Evolutionary conservation across 139 green algal genomes (phyloP), one percentile per base, ranked within the genome.

Genomic region (Pycnococcus provasolii): DNA sequence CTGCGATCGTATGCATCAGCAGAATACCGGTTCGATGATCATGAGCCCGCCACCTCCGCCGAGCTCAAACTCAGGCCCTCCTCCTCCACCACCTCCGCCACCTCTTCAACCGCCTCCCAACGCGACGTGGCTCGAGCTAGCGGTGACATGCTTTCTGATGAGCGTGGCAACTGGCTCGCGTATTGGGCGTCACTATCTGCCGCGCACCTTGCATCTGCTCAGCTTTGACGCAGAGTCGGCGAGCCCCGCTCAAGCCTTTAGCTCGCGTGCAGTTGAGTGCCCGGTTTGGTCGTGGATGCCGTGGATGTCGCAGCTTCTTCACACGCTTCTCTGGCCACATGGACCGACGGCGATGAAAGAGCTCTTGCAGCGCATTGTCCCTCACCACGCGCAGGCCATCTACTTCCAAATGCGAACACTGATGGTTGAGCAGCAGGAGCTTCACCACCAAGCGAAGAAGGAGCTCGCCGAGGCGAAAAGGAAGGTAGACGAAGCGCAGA

Each of bases 221-320:
- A 85, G 80, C 62, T 94, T 97, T 50, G 84, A 94, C 60, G 63
- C 74, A 42, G 42, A 60, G n/a, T 61, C 73, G 26, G 75, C 67
- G 44, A 63, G 44, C 40, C 70, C 82, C 15, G 76, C 68, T 4
- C 55, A 60, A 11, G 76, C 57, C n/a, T 80, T 82, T 41, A 83
- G 91, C 65, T 75, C 42, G 8, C 9, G n/a, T 61, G 54, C 54
- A 6, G n/a, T 55, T 9, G 48, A 9, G 48, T 9, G 9, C 13
- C 89, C 91, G 0, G 55, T 72, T n/a, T 94, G 86, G 84, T 83
- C 95, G 58, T 97, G 92, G 92, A 83, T 98, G 67, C 71, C 81
- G 15, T 97, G 86, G 82, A 74, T 95, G 4, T 88, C 88, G 0
- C 91, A 97, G 83, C 84, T 98, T 64, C 81, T 96, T 62, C 80